Base-by-base conservation (phyloP, 139 green algal genomes). In the Tetratostichococcus sp. region DNA sequence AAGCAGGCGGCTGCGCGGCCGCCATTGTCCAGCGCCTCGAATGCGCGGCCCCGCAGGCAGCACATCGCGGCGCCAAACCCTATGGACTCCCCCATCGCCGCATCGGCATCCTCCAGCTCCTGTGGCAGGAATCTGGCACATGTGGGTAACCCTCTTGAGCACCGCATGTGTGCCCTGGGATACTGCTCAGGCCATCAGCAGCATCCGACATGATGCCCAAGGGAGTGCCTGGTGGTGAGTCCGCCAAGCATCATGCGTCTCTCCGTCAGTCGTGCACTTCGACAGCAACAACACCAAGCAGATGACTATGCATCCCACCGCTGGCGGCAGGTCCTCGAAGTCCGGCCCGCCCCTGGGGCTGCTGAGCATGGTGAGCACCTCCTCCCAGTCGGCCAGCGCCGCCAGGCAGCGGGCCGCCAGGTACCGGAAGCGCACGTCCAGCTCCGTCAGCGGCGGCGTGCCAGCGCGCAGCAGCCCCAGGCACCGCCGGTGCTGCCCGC, bases 1-100 rank as follows among this genome's bases (percentile, higher is more conserved):
- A 83, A 89, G 80, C 85, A 89, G 0, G 75, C 50, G 1, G 88
- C 73, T 1, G 88, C 91, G 1, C 82, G 73, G 1, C 73, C 50
- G 28, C 86, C 82, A 78, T 98, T 98, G 30, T 98, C 91, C 79
- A 96, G 75, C 1, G 89, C 89, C 26, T 96, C 86, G 70, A 93
- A 94, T 0, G 85, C 90, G 1, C 82, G 82, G 6, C 85, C 95
- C 0, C 94, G 81, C 74, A 98, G 84, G 50, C 95, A 78, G 75
- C 84, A 94, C 21, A 97, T 78, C 0, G 86, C 86, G 4, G 86
- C 76, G 26, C 70, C 58, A 42, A 77, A 81, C 72, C 68, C 81
- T 32, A 88, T 67, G 1, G 75, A 77, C 26, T 33, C 25, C 33
- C 79, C 79, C 26, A 33, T n/a, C 30, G 75, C 65, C 22, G 31